Conservation (phyloP, 441 rosid species). For the Hura crepitans region DNA sequence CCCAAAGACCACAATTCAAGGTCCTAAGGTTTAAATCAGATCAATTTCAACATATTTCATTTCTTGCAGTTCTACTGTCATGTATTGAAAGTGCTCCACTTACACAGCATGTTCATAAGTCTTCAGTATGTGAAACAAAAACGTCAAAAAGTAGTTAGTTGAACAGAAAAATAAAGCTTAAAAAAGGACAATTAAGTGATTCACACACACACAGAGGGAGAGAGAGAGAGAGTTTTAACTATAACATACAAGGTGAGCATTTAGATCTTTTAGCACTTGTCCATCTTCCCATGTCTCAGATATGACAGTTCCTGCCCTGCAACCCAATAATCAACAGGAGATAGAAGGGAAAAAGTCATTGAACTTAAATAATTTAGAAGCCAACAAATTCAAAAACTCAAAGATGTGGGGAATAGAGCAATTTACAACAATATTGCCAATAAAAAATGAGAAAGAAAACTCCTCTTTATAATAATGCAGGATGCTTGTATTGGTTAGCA, state of each 20-base stretch:
- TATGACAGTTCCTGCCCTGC: constrained; percentile 95
- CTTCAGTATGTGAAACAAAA: not conserved
- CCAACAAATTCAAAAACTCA: not conserved
- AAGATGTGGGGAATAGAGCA: not conserved
- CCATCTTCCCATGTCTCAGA: constrained; percentile 99
- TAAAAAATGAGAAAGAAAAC: not conserved
- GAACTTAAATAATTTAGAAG: not conserved
- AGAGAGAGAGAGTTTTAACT: constrained; percentile 4
- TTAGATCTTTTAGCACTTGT: constrained; percentile 86
- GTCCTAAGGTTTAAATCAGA: not conserved
- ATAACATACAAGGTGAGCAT: constrained; percentile 74
- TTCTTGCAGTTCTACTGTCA: not conserved
- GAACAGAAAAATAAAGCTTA: not conserved
- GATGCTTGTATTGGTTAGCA: not conserved
- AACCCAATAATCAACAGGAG: constrained; percentile 10
- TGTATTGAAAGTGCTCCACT: not conserved
- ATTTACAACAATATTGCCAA: not conserved
- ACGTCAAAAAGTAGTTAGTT: not conserved
- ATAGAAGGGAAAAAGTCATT: not conserved
- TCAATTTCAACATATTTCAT: not conserved
- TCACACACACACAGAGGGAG: not conserved
- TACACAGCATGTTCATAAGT: not conserved
- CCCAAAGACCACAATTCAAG: not conserved
- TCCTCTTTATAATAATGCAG: not conserved
- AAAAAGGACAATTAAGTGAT: not conserved